Percentiles rank a stretch among this genome's conserved stretches.
Conservation (phyloP, 129 eudicot genomes). For the Deinandra increscens region DNA sequence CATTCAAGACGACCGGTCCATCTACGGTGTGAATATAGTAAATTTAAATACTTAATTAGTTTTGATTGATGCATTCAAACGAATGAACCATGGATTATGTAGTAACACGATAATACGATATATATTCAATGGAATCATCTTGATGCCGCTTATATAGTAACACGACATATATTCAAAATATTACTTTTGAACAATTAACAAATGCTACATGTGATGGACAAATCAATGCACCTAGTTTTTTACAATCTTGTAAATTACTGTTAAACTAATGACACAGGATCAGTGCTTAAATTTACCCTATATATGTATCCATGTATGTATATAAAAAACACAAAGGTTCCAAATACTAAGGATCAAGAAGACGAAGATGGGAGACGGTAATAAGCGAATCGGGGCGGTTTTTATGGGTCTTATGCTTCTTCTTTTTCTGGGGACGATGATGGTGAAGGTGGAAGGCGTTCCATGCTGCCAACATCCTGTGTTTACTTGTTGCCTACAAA, state of each 20-base stretch:
- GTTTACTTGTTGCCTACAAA: neutral
- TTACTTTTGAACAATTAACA: neutral
- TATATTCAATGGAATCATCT: too few relatives aligned
- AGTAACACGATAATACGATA: too few relatives aligned
- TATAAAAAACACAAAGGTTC: neutral
- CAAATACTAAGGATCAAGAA: neutral
- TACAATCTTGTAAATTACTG: conserved; percentile 7
- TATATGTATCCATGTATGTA: neutral
- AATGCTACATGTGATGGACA: conserved; percentile 9
- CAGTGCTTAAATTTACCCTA: neutral
- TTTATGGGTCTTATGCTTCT: conserved; percentile 18
- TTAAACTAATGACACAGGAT: too few relatives aligned
- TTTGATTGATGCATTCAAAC: too few relatives aligned
- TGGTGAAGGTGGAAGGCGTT: conserved; percentile 20
- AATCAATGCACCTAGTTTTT: conserved; percentile 23
- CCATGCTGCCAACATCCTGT: conserved; percentile 10
- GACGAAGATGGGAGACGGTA: conserved; percentile 21
- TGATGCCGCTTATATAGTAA: neutral
- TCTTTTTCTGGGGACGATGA: conserved; percentile 7
- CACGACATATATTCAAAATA: neutral
- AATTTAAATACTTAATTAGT: too few relatives aligned
- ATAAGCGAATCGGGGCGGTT: conserved; percentile 20
- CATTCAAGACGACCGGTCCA: too few relatives aligned
- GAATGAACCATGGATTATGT: too few relatives aligned
- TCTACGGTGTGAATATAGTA: too few relatives aligned